These are phyloP conservation scores for Apiotrichum akiyoshidainum DNA, from an alignment of 1,284 basidiomycete genomes.

Conservation along the genomic window DNA sequence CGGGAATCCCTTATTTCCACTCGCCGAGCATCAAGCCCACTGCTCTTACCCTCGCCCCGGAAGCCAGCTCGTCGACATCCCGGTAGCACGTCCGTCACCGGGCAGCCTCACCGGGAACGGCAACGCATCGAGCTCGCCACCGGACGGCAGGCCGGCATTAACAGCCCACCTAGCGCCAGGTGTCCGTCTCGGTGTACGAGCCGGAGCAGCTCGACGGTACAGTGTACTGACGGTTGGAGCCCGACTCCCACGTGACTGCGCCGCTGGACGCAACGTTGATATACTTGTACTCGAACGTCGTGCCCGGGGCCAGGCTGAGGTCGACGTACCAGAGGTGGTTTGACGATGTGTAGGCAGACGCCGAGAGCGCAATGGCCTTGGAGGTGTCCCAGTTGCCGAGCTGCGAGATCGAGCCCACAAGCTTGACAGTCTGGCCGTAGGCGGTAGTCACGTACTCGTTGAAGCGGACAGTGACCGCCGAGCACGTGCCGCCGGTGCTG, in stretches of 20 bases:
- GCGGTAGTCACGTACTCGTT: not conserved
- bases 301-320: not conserved
- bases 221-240: not conserved
- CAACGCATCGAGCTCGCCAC: no score
- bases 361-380: not conserved
- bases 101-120: no score
- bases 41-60: no score
- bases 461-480: not conserved
- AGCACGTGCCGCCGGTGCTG: not conserved
- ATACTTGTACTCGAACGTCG: not conserved
- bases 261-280: not conserved
- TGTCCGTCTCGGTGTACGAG: not conserved
- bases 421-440: not conserved
- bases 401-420: not conserved
- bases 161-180: not conserved
- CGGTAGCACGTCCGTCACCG: no score
- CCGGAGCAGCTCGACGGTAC: not conserved
- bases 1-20: no score
- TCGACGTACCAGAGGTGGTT: not conserved
- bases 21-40: no score
- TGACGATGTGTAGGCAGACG: not conserved
- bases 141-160: no score
- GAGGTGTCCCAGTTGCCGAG: not conserved
- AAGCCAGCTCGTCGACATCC: no score
- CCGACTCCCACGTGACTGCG: not conserved